A percentile compares a stretch with the other conserved stretches of the same genome.
Conservation (phyloP, 2,329 filamentous ascomycete genomes). For the Talaromyces sp. region DNA sequence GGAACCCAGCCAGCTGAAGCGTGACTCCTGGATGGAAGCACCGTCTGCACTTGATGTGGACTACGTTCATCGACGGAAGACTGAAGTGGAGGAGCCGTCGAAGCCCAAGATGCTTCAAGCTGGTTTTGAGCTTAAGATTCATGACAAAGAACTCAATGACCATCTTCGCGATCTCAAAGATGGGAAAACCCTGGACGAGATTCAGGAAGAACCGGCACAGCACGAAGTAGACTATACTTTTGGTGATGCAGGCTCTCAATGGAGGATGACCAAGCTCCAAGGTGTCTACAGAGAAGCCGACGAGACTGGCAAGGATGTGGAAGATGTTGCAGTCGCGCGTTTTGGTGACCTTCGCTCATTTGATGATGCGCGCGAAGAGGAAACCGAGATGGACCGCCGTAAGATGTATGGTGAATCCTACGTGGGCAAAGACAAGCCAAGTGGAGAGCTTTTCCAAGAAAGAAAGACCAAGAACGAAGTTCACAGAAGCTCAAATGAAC, state of each 20-base stretch:
- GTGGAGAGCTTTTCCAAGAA: slow-evolving; percentile 81
- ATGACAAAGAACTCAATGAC: slow-evolving; percentile 78
- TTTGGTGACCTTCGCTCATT: slow-evolving; percentile 83
- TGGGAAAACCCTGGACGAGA: slow-evolving; percentile 57
- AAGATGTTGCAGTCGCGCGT: slow-evolving; percentile 80
- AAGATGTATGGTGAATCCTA: slow-evolving; percentile 84
- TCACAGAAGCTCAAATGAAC: slow-evolving; percentile 37
- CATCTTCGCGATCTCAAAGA: slow-evolving; percentile 66
- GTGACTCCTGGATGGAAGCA: slow-evolving; percentile 94
- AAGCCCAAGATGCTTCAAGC: slow-evolving; percentile 49
- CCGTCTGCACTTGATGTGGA: slow-evolving; percentile 82
- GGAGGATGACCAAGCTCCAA: slow-evolving; percentile 95
- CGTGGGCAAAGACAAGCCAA: slow-evolving; percentile 81
- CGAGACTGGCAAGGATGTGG: slow-evolving; percentile 70
- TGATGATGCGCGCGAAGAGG: slow-evolving; percentile 90
- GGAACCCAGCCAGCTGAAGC: slow-evolving; percentile 54
- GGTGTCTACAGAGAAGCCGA: slow-evolving; percentile 80
- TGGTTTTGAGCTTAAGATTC: slow-evolving; percentile 71
- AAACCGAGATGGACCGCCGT: slow-evolving; percentile 82
- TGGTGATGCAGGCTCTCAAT: slow-evolving; percentile 85
- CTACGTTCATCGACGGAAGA: slow-evolving; percentile 67
- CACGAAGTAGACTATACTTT: slow-evolving; percentile 78
- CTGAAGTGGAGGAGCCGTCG: slow-evolving; percentile 50
- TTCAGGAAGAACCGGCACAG: slow-evolving; percentile 57
- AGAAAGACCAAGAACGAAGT: slow-evolving; percentile 65